A percentile compares a stretch with the other conserved stretches of the same genome.
phyloP scores from a whole-genome alignment of 192 early-diverging fungal species.

The Dimargaris cristalligena region DNA sequence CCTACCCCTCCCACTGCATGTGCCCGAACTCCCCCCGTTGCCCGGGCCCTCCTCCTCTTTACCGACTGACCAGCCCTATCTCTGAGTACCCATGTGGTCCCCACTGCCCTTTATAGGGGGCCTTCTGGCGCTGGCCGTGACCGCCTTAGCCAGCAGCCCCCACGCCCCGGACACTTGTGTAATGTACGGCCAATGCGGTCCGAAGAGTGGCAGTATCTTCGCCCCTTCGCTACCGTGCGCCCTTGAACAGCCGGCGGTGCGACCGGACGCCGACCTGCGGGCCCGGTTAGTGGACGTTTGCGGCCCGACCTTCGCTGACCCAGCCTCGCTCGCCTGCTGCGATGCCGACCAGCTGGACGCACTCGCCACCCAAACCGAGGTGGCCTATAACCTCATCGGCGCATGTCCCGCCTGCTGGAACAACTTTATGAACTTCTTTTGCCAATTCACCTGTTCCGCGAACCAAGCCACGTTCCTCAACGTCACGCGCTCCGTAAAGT shows the following conservation, averaged over 20 bases:
- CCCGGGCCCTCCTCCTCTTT: too few species aligned
- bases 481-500: conserved; percentile 22
- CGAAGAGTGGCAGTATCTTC: conserved; percentile 17
- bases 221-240: conserved; percentile 33
- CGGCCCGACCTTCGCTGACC: conserved; percentile 25
- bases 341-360: conserved; percentile 31
- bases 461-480: conserved; percentile 47
- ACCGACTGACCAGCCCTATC: too few species aligned
- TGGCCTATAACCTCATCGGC: conserved; percentile 32
- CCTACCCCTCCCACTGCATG: too few species aligned
- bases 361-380: conserved; percentile 28
- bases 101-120: too few species aligned
- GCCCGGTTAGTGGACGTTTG: conserved; percentile 30
- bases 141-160: neutral
- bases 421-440: conserved; percentile 46
- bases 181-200: conserved; percentile 41
- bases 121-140: neutral
- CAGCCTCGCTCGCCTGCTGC: conserved; percentile 29
- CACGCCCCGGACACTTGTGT: conserved; percentile 29
- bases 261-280: conserved; percentile 27
- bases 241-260: conserved; percentile 26
- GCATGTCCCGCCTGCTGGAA: conserved; percentile 48
- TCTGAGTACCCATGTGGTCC: too few species aligned
- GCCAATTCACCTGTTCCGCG: conserved; percentile 45
- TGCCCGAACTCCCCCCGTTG: too few species aligned